A percentile compares a stretch with the other conserved stretches of the same genome.
Evolutionary conservation across 768 basidiomycete genomes (phyloP).

Genomic region (Mycena maculata): DNA sequence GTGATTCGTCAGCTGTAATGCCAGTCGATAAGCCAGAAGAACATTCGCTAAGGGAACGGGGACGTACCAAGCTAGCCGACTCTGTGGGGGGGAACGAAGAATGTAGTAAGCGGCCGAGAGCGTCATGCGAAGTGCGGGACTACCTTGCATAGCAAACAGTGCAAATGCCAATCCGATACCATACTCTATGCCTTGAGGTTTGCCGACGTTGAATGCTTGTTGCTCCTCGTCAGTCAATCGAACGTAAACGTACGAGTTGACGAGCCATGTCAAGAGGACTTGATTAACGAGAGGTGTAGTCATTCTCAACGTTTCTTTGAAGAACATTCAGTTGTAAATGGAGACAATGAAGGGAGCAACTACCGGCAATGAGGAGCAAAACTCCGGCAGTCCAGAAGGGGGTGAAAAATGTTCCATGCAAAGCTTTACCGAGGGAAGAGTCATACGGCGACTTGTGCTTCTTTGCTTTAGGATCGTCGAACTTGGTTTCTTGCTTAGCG

Average conservation of each 20-base stretch:
- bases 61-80: slow-evolving; percentile 47
- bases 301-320: slow-evolving; percentile 57
- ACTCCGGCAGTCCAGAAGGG: slow-evolving; percentile 28
- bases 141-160: slow-evolving; percentile 65
- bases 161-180: slow-evolving; percentile 65
- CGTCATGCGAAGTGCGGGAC: slow-evolving; percentile 5
- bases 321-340: background rate
- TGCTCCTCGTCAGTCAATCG: slow-evolving; percentile 46
- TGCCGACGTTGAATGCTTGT: slow-evolving; percentile 38
- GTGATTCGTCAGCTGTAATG: slow-evolving; percentile 39
- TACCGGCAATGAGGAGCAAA: slow-evolving; percentile 19
- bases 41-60: slow-evolving; percentile 10
- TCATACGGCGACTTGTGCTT: slow-evolving; percentile 19
- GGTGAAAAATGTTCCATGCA: slow-evolving; percentile 21
- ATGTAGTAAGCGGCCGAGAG: slow-evolving; percentile 7
- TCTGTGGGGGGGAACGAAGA: slow-evolving; percentile 35
- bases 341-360: background rate
- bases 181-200: slow-evolving; percentile 60
- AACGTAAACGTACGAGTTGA: slow-evolving; percentile 51
- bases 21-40: slow-evolving; percentile 29
- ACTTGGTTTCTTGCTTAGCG: slow-evolving; percentile 10
- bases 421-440: slow-evolving; percentile 21
- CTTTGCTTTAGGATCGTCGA: slow-evolving; percentile 12
- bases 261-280: slow-evolving; percentile 60
- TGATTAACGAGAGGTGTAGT: slow-evolving; percentile 61